Conservation (phyloP, 495 filamentous ascomycete species). For the Neurospora sp. region DNA sequence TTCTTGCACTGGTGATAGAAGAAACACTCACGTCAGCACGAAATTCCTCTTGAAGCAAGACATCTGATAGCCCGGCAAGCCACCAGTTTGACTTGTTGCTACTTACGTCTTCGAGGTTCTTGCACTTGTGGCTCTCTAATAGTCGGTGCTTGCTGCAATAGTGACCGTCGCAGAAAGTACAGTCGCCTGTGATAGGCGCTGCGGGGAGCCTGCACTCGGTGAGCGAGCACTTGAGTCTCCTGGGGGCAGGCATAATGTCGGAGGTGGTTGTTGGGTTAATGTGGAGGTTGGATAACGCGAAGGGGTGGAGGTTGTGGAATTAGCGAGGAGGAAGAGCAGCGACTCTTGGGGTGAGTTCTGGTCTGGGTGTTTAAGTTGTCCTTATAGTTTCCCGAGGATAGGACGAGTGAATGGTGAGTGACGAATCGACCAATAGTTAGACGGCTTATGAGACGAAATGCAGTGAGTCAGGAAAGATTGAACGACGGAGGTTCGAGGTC, state of each 20-base stretch:
- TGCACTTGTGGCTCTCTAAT: slow-evolving; percentile 87
- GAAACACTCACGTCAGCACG: slow-evolving; percentile 18
- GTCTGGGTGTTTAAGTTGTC: neutral
- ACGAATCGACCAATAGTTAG: neutral
- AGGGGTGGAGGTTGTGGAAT: slow-evolving; percentile 9
- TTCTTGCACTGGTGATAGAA: slow-evolving; percentile 66
- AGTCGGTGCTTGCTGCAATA: slow-evolving; percentile 92
- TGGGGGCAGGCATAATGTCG: slow-evolving; percentile 49
- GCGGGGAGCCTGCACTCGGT: slow-evolving; percentile 79
- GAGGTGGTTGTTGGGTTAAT: slow-evolving; percentile 8
- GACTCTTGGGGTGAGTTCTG: neutral
- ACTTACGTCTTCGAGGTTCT: slow-evolving; percentile 79
- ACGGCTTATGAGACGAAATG: neutral
- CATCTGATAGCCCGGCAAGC: slow-evolving; percentile 36
- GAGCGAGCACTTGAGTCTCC: slow-evolving; percentile 79
- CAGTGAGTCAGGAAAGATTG: neutral
- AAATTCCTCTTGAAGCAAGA: slow-evolving; percentile 22
- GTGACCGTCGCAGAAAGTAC: slow-evolving; percentile 84
- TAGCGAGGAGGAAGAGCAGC: neutral
- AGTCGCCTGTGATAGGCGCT: slow-evolving; percentile 90
- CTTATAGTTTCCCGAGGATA: neutral
- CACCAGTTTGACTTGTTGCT: slow-evolving; percentile 30
- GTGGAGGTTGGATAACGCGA: slow-evolving; percentile 1
- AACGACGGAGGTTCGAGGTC: neutral
- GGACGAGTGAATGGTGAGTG: slow-evolving; percentile 9